phyloP scores from a whole-genome alignment of 805 yeast genomes.

The Blastobotrys muscicola region DNA sequence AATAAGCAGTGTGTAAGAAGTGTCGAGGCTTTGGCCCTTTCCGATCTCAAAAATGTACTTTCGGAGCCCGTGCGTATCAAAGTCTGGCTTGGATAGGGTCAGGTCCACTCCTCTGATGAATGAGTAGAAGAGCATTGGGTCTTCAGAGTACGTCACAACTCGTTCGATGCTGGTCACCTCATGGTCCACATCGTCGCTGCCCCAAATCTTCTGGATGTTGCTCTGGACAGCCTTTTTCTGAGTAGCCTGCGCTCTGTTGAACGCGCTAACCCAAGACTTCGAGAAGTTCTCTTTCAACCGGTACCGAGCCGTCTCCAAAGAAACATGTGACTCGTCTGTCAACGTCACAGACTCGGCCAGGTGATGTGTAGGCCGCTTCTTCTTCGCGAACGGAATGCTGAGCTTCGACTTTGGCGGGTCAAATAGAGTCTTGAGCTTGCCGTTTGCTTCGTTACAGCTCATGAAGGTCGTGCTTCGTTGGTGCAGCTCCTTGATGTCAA shows the following conservation, averaged over 20 bases:
- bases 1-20: constrained; percentile 54
- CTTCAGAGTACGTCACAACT: constrained; percentile 37
- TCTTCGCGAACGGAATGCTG: too few species aligned
- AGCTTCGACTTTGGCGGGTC: too few species aligned
- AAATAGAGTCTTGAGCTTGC: too few species aligned
- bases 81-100: constrained; percentile 40
- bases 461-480: too few species aligned
- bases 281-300: constrained; percentile 41
- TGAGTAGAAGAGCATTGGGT: constrained; percentile 47
- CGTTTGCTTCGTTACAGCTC: too few species aligned
- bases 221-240: constrained; percentile 30
- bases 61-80: constrained; percentile 43
- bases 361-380: too few species aligned
- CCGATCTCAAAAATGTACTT: constrained; percentile 65
- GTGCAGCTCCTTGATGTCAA: too few species aligned
- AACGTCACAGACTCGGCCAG: too few species aligned
- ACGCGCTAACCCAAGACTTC: constrained; percentile 62
- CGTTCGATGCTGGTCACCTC: constrained; percentile 36
- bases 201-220: constrained; percentile 26
- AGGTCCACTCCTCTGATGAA: constrained; percentile 42
- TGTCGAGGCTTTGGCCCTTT: constrained; percentile 70
- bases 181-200: constrained; percentile 21
- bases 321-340: constrained; percentile 7
- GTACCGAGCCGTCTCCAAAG: constrained; percentile 27
- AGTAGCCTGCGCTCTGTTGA: constrained; percentile 30